Evolutionary conservation across 1,139 yeast genomes (phyloP).

Genomic region (Taphrina flavorubra): DNA sequence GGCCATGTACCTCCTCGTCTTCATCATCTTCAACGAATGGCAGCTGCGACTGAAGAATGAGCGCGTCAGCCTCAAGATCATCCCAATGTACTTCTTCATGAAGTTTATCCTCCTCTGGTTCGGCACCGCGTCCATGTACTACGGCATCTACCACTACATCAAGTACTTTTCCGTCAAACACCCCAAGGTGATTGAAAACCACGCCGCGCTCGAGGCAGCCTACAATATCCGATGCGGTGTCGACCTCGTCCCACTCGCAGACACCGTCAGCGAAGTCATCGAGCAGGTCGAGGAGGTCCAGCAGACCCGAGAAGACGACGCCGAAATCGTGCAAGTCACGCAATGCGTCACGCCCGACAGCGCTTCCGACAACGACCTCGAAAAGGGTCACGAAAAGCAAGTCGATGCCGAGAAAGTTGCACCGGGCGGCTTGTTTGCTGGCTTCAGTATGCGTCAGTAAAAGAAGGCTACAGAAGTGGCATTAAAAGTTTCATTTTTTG

Average conservation of each 20-base stretch:
- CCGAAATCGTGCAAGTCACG: neutral
- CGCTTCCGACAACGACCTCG: conserved; percentile 5
- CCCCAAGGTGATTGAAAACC: conserved; percentile 31
- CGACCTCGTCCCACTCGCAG: conserved; percentile 16
- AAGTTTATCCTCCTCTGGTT: conserved; percentile 29
- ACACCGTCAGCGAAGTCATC: conserved; percentile 22
- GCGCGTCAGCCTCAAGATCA: conserved; percentile 18
- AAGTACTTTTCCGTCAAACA: conserved; percentile 22
- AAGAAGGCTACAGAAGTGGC: too few species aligned
- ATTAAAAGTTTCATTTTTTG: too few species aligned
- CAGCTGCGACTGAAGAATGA: conserved; percentile 28
- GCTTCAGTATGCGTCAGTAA: conserved; percentile 13
- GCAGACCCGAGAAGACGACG: conserved; percentile 19
- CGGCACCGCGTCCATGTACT: conserved; percentile 28
- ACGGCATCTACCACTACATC: conserved; percentile 25
- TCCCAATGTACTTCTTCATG: conserved; percentile 27
- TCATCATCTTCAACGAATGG: conserved; percentile 21
- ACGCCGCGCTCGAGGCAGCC: conserved; percentile 28
- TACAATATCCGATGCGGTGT: conserved; percentile 27
- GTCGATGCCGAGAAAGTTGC: neutral
- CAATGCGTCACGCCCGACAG: conserved; percentile 2
- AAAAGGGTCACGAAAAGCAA: conserved; percentile 15
- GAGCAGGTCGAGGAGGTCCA: conserved; percentile 37
- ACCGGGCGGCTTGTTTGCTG: conserved; percentile 15
- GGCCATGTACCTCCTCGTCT: conserved; percentile 21